Percentiles rank a stretch among this genome's conserved stretches.
These are phyloP conservation scores for Agaricus bisporus DNA, from an alignment of 768 basidiomycete genomes.

Conservation along the genomic window DNA sequence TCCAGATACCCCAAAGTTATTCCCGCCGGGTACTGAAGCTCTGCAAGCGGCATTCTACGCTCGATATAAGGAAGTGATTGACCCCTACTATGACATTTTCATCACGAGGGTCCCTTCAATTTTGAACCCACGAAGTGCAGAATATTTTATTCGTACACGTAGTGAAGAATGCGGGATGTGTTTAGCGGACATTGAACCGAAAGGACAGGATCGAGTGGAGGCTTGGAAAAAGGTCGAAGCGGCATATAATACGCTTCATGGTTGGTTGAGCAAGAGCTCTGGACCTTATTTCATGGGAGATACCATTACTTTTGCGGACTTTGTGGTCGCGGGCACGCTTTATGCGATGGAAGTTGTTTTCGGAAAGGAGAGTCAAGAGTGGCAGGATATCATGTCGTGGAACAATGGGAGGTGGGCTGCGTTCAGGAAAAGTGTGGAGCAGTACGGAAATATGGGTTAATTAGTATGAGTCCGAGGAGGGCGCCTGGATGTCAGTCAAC, in stretches of 20 bases:
- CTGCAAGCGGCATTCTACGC: constrained; percentile 24
- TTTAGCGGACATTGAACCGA: neutral
- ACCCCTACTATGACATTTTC: constrained; percentile 2
- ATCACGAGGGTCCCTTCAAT: neutral
- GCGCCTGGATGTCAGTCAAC: too few relatives aligned
- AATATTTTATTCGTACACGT: constrained; percentile 8
- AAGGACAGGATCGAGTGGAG: constrained; percentile 1
- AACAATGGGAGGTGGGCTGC: constrained; percentile 16
- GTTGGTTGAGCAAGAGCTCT: constrained; percentile 3
- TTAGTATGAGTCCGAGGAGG: neutral
- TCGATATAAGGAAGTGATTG: constrained; percentile 12
- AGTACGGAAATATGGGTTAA: neutral
- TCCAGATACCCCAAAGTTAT: constrained; percentile 26
- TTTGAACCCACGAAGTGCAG: constrained; percentile 7
- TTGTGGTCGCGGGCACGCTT: constrained; percentile 4
- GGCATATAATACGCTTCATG: constrained; percentile 3
- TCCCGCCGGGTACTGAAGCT: constrained; percentile 26
- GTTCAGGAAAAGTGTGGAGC: constrained; percentile 9
- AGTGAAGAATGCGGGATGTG: neutral
- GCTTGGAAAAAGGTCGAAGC: constrained; percentile 2
- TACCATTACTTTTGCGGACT: constrained; percentile 10
- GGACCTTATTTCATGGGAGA: constrained; percentile 8
- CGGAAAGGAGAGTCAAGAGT: constrained; percentile 16
- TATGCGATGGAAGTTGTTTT: constrained; percentile 7
- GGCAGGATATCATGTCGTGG: constrained; percentile 17